These are phyloP conservation scores for Coemansia sp. DNA, from an alignment of 192 early-diverging fungal genomes.

Conservation along the genomic window DNA sequence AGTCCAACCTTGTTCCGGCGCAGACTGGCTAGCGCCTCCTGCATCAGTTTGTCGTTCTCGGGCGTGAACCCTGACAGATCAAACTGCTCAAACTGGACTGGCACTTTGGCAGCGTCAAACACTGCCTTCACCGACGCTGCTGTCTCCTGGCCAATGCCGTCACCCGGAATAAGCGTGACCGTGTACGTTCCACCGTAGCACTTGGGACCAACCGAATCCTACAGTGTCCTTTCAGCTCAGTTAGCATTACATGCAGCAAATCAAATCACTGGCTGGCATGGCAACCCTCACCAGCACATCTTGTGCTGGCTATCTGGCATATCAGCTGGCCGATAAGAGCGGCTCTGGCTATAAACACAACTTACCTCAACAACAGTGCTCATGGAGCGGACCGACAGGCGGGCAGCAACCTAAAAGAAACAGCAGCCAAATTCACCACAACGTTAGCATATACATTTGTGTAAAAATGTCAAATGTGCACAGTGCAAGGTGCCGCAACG, in stretches of 20 bases:
- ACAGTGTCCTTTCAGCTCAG: slow-evolving; percentile 2
- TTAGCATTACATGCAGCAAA: too few relatives aligned
- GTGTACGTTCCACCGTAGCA: slow-evolving; percentile 93
- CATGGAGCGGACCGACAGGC: slow-evolving; percentile 48
- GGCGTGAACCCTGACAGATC: slow-evolving; percentile 92
- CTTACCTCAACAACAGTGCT: slow-evolving; percentile 52
- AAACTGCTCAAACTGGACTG: slow-evolving; percentile 96
- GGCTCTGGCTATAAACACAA: not conserved
- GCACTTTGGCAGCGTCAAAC: slow-evolving; percentile 90
- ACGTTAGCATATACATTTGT: too few relatives aligned
- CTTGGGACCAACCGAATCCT: slow-evolving; percentile 54
- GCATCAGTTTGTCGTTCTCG: slow-evolving; percentile 76
- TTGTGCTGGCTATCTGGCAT: too few relatives aligned
- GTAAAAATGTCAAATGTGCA: too few relatives aligned
- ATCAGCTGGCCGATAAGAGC: too few relatives aligned
- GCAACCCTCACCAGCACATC: too few relatives aligned
- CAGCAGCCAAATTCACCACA: not conserved
- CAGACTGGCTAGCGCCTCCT: slow-evolving; percentile 89
- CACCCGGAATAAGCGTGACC: slow-evolving; percentile 96
- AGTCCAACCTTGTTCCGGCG: slow-evolving; percentile 94
- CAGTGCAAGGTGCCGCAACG: not conserved
- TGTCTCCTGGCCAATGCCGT: slow-evolving; percentile 96
- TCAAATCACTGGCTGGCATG: too few relatives aligned
- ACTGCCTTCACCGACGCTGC: slow-evolving; percentile 88
- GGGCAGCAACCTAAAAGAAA: slow-evolving; percentile 42